Conservation (phyloP, 2,329 filamentous ascomycete genomes). For the Elsinoe perseae region DNA sequence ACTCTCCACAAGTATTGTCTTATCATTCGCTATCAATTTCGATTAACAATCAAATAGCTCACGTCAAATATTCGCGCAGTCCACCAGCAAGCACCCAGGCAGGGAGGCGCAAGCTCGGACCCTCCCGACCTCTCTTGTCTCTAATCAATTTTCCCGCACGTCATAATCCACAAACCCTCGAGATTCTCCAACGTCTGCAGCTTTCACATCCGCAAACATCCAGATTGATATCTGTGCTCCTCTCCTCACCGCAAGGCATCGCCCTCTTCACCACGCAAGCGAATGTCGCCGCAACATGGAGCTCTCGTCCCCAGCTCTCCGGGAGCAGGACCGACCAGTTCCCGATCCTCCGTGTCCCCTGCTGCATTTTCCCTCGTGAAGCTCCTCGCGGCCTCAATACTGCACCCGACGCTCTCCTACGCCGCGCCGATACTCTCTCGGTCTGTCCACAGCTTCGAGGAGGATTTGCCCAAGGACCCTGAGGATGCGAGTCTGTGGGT, state of each 20-base stretch:
- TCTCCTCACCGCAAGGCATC: constrained; percentile 2
- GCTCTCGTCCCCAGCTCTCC: constrained; percentile 9
- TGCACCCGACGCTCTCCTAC: constrained; percentile 18
- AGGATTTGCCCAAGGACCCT: constrained; percentile 24
- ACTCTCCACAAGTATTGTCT: not conserved
- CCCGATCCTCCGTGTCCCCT: constrained; percentile 15
- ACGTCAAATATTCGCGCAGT: not conserved
- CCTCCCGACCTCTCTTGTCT: not conserved
- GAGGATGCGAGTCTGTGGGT: constrained; percentile 64
- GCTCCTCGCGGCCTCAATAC: constrained; percentile 19
- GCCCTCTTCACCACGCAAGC: not conserved
- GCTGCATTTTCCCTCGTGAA: constrained; percentile 19
- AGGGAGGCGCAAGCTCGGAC: not conserved
- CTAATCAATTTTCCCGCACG: constrained; percentile 2
- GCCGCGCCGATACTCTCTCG: constrained; percentile 18
- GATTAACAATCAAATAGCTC: not conserved
- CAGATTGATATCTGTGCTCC: not conserved
- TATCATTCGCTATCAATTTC: not conserved
- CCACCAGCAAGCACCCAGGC: not conserved
- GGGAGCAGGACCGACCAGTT: constrained; percentile 8
- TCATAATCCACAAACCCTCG: not conserved
- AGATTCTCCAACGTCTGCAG: not conserved
- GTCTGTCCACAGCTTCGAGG: constrained; percentile 17
- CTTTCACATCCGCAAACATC: not conserved
- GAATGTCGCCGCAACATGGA: constrained; percentile 19